Base-by-base conservation (phyloP, 441 rosid genomes). In the Brassica balearica region DNA sequence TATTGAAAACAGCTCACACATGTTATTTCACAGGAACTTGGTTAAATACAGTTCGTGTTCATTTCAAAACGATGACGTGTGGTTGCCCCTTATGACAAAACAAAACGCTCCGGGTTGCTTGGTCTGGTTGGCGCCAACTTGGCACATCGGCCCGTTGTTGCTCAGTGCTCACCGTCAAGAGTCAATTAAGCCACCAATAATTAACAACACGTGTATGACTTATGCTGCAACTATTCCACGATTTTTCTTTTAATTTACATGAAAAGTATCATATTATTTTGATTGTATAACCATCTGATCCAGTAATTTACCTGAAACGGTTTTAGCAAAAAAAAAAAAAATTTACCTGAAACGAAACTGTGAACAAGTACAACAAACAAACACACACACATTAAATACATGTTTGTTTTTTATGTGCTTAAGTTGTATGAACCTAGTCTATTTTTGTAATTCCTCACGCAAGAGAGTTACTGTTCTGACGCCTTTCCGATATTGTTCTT, bases 301-400 rank as follows among this genome's bases (percentile, higher is more conserved):
- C 8, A 34, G 8, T 34, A 34, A 14, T 75, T 29, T 60, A 68
- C 79, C 73, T 75, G 79, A 68, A 53, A 75, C 68, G 68, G n/a
- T n/a, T n/a, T n/a, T n/a, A n/a, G n/a, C n/a, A n/a, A n/a, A n/a
- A n/a, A n/a, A n/a, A n/a, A n/a, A n/a, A n/a, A n/a, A n/a, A 34
- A 14, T 75, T 29, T 60, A 68, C 79, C 73, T 75, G 79, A 68
- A 53, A 75, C 68, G 68, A 75, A 67, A 58, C 68, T 41, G n/a
- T 41, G 60, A 58, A 74, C 58, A 55, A 25, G 19, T 32, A 32
- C 25, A 17, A 8, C 5, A 56, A 12, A 56, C n/a, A 4, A 12
- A 48, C 19, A 51, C 8, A 22, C 25, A 74, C 15, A 32, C 36
- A 11, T 48, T 48, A 48, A 34, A 34, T 34, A 34, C 41, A 34